Evolutionary conservation across 805 yeast species (phyloP).

Genomic region (Teunomyces funiuensis): DNA sequence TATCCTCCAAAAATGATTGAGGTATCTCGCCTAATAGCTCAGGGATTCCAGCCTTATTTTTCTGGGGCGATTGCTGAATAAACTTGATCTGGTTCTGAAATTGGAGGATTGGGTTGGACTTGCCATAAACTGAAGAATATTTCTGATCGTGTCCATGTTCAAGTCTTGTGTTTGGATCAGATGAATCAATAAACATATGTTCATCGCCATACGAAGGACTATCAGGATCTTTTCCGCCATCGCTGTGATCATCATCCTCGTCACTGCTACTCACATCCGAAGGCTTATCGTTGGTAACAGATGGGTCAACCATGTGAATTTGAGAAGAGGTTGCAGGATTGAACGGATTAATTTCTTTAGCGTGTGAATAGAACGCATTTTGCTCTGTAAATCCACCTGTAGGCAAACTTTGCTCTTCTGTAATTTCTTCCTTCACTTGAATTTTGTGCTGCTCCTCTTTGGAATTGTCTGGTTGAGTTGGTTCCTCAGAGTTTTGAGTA

Average conservation of each 20-base stretch:
- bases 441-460: background rate
- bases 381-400: background rate
- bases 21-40: background rate
- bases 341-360: background rate
- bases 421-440: background rate
- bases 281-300: slow-evolving; percentile 12
- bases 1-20: slow-evolving; percentile 7
- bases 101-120: slow-evolving; percentile 2
- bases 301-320: slow-evolving; percentile 5
- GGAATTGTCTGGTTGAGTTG: background rate
- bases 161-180: background rate
- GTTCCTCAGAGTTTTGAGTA: too few relatives aligned
- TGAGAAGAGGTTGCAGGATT: background rate
- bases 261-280: slow-evolving; percentile 16
- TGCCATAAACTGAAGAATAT: background rate
- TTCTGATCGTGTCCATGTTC: slow-evolving; percentile 1
- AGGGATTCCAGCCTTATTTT: background rate
- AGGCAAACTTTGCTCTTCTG: background rate
- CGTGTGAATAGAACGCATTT: background rate
- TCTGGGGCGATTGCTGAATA: slow-evolving; percentile 9
- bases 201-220: background rate
- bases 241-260: slow-evolving; percentile 11
- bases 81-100: slow-evolving; percentile 10
- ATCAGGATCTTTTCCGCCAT: background rate
- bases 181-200: background rate